Evolutionary conservation across 306 rosid genomes (phyloP), one percentile per base, ranked within the genome.

Genomic region (Vigna nakashimae): DNA sequence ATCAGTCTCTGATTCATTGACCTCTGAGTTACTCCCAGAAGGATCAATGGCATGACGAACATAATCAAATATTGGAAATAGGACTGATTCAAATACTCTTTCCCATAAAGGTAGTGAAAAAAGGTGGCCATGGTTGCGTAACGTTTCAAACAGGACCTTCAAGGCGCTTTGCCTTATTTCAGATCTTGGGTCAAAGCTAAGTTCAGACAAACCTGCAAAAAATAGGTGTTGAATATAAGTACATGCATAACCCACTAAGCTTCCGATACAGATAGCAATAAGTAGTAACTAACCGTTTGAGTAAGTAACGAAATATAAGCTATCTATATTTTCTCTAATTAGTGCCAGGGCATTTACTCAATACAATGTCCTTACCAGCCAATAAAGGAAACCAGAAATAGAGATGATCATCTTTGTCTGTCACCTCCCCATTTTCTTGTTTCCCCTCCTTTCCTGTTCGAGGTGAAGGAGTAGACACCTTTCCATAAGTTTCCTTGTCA

Each of bases 31-130:
- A 78, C 83, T 90, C 65, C 91, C 97, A 16, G 99, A 87, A 76
- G 99, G 99, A 87, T 96, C 99, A 76, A 96, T 96, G 78, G 99
- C 94, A 86, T 96, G 99, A 2, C 96, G 96, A 52, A 96, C 99
- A 75, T 92, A 96, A 78, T 96, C 99, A 79, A 96, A 96, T 86
- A 96, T 96, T 15, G 98, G 99, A 86, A 96, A 96, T 65, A 96
- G 83, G 60, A 96, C 98, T 15, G 99, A 96, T 69, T 96, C 99
- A 86, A 92, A 96, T 63, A 91, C 97, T 53, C 92, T 89, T 83
- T 93, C 99, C 99, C 99, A 96, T 76, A 96, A 82, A 46, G 94
- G 90, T 66, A 96, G 85, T 22, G 99, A 96, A 82, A 93, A 96
- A 79, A 85, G 99, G 78, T 93, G 99, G 50, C 99, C 99, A 50